Percentiles rank a stretch among this genome's conserved stretches.
Conservation (phyloP, 306 rosid species). For the Medicago lupulina region DNA sequence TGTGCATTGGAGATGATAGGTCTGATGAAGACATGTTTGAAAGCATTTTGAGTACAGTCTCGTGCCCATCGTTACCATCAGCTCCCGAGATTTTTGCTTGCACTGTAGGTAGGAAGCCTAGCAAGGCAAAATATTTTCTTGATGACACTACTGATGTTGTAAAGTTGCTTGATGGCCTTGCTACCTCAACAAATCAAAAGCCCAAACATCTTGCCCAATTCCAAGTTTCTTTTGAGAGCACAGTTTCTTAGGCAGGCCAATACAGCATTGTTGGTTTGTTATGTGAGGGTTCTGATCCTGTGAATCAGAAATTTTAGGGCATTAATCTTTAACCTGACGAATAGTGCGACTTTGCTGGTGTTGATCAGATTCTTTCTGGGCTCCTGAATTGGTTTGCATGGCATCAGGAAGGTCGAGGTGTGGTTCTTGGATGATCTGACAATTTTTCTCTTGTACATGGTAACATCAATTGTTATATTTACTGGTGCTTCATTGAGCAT, state of each 20-base stretch:
- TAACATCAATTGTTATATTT: constrained; percentile 53
- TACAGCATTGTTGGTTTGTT: constrained; percentile 38
- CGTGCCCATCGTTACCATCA: constrained; percentile 57
- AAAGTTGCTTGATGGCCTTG: constrained; percentile 73
- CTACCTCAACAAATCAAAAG: constrained; percentile 69
- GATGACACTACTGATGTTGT: constrained; percentile 72
- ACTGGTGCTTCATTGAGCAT: constrained; percentile 50
- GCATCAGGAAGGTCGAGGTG: constrained; percentile 27
- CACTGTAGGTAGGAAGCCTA: constrained; percentile 83
- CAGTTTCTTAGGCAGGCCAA: constrained; percentile 41
- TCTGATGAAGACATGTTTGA: constrained; percentile 95
- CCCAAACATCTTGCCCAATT: constrained; percentile 61
- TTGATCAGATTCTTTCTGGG: constrained; percentile 46
- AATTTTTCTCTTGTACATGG: constrained; percentile 62
- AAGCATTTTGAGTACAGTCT: constrained; percentile 63
- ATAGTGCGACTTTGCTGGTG: constrained; percentile 37
- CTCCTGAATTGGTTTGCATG: constrained; percentile 41
- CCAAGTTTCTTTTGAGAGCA: constrained; percentile 84
- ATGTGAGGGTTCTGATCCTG: constrained; percentile 43
- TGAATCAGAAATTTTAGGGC: constrained; percentile 45
- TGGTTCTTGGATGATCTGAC: constrained; percentile 51
- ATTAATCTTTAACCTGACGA: constrained; percentile 42
- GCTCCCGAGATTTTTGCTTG: constrained; percentile 80
- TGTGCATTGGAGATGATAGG: constrained; percentile 88
- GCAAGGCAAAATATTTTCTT: constrained; percentile 87